These are phyloP conservation scores for Penicillium janthinellum DNA, from an alignment of 2,329 filamentous ascomycete genomes.

Conservation along the genomic window DNA sequence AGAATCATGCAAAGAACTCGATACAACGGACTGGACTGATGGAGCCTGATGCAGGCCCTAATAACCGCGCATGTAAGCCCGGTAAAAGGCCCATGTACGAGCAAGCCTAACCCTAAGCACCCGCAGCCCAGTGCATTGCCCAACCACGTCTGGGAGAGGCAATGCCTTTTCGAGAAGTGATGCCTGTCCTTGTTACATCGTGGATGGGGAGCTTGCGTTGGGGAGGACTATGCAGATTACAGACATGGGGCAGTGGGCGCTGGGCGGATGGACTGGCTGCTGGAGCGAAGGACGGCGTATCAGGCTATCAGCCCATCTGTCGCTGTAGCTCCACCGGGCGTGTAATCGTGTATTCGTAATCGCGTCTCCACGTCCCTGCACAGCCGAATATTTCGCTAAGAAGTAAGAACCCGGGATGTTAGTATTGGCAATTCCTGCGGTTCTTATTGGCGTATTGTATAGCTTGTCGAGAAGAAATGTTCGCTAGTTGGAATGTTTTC, in stretches of 20 bases:
- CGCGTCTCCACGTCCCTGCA: conserved; percentile 2
- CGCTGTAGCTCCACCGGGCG: neutral
- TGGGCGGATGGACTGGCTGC: neutral
- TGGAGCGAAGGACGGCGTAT: neutral
- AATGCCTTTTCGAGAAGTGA: neutral
- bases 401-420: neutral
- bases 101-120: too few relatives aligned
- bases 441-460: neutral
- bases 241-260: too few relatives aligned
- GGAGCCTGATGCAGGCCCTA: neutral
- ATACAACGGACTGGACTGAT: neutral
- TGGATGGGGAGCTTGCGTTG: neutral
- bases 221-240: neutral
- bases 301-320: neutral
- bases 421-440: neutral
- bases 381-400: neutral
- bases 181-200: neutral
- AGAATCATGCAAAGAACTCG: too few relatives aligned
- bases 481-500: neutral
- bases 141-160: neutral
- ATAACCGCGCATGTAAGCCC: neutral
- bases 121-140: neutral
- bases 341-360: conserved; percentile 3
- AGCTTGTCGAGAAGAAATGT: neutral
- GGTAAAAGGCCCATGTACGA: neutral